Base-by-base conservation (phyloP, 2,329 filamentous ascomycete species). In the Teratosphaeria nubilosa region DNA sequence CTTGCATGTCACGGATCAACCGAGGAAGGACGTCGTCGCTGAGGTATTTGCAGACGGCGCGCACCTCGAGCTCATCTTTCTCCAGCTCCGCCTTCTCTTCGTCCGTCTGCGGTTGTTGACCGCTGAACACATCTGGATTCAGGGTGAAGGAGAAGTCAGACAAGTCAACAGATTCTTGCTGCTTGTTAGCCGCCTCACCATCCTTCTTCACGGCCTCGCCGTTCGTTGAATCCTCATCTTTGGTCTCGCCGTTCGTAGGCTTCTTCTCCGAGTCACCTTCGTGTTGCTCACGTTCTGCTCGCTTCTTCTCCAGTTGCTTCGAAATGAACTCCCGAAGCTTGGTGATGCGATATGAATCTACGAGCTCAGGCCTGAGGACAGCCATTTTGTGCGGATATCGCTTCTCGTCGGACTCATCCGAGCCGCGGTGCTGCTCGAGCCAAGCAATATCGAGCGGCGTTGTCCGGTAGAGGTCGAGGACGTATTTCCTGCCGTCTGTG, bases 371-470 rank as follows among this genome's bases (percentile, higher is more conserved):
- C 64, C 94, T 85, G 58, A 99, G 79, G 31, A 96, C 90, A 1
- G 94, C 91, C 94, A 99, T 99, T 52, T 90, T 86, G 74, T 99
- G 94, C 52, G 94, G 94, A 70, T 99, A 99, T 59, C 82, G 78
- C 56, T 77, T 65, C 73, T 75, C 57, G 77, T 75, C 71, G 62
- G 80, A 77, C 56, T 75, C 73, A 16, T 77, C 79, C 55, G 80
- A 78, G n/a, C 62, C 62, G 68, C 82, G 81, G 65, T 84, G 80
- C 71, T 92, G 86, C 65, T 99, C 92, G 66, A 96, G 81, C 91
- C 95, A 99, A 24, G 81, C 75, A 58, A 96, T 85, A 73, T 99
- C 94, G 58, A 97, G 77, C 5, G 94, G 94, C 2, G 94, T 95
- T 63, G 97, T 87, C 59, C 94, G 86, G 78, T 99, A 99, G 56